phyloP scores from a whole-genome alignment of 768 basidiomycete genomes.

The Kwoniella newhampshirensis region DNA sequence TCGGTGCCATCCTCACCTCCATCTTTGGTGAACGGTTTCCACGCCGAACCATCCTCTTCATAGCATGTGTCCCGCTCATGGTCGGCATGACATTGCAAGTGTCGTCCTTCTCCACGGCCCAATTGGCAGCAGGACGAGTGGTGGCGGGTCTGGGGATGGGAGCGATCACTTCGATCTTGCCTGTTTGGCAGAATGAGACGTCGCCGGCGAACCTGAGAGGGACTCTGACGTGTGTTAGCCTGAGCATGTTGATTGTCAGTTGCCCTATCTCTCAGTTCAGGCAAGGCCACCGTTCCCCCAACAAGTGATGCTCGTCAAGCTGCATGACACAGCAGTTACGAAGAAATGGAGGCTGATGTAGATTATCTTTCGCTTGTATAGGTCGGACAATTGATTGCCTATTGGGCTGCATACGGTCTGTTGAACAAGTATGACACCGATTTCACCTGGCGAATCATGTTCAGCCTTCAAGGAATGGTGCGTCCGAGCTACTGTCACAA shows the following conservation, averaged over 20 bases:
- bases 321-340: too few species aligned
- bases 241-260: slow-evolving; percentile 28
- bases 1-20: slow-evolving; percentile 14
- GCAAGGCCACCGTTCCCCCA: background rate
- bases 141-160: slow-evolving; percentile 25
- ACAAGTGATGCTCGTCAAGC: background rate
- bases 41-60: slow-evolving; percentile 10
- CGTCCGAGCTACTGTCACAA: too few species aligned
- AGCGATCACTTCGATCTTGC: slow-evolving; percentile 20
- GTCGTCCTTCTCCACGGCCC: slow-evolving; percentile 9
- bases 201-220: slow-evolving; percentile 20
- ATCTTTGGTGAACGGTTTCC: slow-evolving; percentile 17
- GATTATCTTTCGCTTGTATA: background rate
- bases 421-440: slow-evolving; percentile 14
- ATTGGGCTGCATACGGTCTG: too few species aligned
- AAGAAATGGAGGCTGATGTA: slow-evolving; percentile 1
- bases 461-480: slow-evolving; percentile 13
- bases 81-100: slow-evolving; percentile 18
- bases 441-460: slow-evolving; percentile 21
- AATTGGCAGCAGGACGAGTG: slow-evolving; percentile 19
- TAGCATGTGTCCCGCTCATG: slow-evolving; percentile 15
- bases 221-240: slow-evolving; percentile 21
- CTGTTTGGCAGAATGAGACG: slow-evolving; percentile 28
- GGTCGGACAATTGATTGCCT: slow-evolving; percentile 18
- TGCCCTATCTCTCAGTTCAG: too few species aligned